Conservation (phyloP, 2,329 filamentous ascomycete species). For the Thielaviopsis ethacetica region DNA sequence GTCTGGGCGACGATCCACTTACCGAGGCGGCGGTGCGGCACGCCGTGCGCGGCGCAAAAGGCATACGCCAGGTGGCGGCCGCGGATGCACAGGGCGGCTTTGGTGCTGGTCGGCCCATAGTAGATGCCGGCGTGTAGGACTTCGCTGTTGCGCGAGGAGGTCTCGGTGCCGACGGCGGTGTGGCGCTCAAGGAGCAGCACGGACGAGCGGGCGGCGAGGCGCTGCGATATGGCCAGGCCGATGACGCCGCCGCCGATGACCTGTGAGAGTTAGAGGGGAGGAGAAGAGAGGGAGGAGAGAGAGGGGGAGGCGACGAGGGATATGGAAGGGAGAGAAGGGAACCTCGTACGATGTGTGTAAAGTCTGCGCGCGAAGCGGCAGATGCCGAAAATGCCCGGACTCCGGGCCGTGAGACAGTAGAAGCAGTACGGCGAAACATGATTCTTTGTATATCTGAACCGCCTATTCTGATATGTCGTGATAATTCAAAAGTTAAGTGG, state of each 20-base stretch:
- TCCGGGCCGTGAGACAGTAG: neutral
- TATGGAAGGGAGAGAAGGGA: too few relatives aligned
- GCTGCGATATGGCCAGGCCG: conserved; percentile 62
- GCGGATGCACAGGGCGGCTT: conserved; percentile 65
- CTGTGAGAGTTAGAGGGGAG: conserved; percentile 17
- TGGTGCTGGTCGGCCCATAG: conserved; percentile 61
- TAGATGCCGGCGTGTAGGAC: conserved; percentile 94
- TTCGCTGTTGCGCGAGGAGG: conserved; percentile 80
- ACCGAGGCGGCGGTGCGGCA: conserved; percentile 59
- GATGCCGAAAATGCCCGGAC: conserved; percentile 22
- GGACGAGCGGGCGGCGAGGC: conserved; percentile 49
- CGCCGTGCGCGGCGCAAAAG: conserved; percentile 49
- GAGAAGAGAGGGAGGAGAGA: neutral
- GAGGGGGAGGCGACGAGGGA: too few relatives aligned
- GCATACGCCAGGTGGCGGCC: conserved; percentile 66
- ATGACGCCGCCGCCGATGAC: conserved; percentile 50
- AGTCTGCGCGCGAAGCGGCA: conserved; percentile 22
- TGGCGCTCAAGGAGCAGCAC: conserved; percentile 75
- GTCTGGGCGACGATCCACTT: conserved; percentile 95
- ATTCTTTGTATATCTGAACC: neutral
- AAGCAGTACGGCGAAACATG: neutral
- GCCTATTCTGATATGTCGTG: too few relatives aligned
- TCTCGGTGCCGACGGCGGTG: conserved; percentile 55
- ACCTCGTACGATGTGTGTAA: conserved; percentile 28
- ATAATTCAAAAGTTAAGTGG: too few relatives aligned